A percentile compares a stretch with the other conserved stretches of the same genome.
These are phyloP conservation scores for Pestalotiopsis sp. DNA, from an alignment of 2,329 filamentous ascomycete genomes.

Conservation along the genomic window DNA sequence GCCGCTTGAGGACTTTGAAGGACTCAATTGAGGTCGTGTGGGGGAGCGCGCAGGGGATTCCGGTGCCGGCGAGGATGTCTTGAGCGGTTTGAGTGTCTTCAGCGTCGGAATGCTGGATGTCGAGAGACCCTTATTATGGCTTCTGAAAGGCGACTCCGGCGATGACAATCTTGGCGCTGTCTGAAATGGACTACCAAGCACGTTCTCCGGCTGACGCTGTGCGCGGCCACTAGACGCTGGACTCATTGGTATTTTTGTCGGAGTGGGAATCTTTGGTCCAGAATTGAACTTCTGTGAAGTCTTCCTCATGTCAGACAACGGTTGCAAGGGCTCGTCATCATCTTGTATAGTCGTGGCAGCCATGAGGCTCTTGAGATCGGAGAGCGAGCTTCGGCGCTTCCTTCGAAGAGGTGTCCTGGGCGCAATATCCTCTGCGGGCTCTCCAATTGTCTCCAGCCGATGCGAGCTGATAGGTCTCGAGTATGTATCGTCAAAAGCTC, in stretches of 20 bases:
- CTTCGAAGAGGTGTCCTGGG: conserved; percentile 55
- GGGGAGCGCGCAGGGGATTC: conserved; percentile 15
- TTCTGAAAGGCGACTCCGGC: conserved; percentile 23
- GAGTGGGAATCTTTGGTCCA: conserved; percentile 43
- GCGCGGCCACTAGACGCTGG: conserved; percentile 43
- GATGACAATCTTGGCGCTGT: conserved; percentile 16
- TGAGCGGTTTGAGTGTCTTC: conserved; percentile 39
- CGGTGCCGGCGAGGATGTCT: conserved; percentile 12
- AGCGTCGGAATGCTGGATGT: conserved; percentile 58
- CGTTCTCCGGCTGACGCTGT: conserved; percentile 53
- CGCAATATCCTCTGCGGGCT: conserved; percentile 47
- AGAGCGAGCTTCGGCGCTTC: conserved; percentile 89
- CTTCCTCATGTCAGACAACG: conserved; percentile 53
- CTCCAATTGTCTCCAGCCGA: conserved; percentile 61
- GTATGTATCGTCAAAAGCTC: conserved; percentile 59
- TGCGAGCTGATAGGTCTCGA: conserved; percentile 60
- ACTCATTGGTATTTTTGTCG: conserved; percentile 56
- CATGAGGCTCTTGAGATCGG: conserved; percentile 76
- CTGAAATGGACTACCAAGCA: conserved; percentile 23
- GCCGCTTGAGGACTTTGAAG: conserved; percentile 42
- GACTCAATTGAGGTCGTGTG: conserved; percentile 35
- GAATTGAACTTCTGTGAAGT: conserved; percentile 61
- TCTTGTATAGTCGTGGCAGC: conserved; percentile 57
- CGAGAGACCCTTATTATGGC: conserved; percentile 53
- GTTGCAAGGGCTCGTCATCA: conserved; percentile 40